phyloP scores from a whole-genome alignment of 2,329 filamentous ascomycete genomes.

The Knoxdaviesia proteae region DNA sequence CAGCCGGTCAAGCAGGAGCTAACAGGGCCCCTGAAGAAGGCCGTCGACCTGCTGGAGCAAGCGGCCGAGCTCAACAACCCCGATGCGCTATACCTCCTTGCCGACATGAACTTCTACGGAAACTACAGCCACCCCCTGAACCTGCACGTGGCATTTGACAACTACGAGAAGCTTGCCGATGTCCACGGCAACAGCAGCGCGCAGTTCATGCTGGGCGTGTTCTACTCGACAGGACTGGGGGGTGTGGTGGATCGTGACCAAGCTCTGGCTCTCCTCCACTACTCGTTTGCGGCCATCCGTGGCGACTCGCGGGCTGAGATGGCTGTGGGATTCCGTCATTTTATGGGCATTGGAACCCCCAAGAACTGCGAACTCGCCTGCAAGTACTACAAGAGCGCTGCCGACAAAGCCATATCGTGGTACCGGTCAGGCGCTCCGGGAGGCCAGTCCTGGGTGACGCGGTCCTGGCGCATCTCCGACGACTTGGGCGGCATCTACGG shows the following conservation, averaged over 20 bases:
- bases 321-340: constrained; percentile 74
- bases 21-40: constrained; percentile 23
- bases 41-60: constrained; percentile 29
- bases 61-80: constrained; percentile 38
- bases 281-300: constrained; percentile 74
- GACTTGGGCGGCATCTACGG: constrained; percentile 85
- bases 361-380: constrained; percentile 71
- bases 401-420: constrained; percentile 79
- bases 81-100: constrained; percentile 75
- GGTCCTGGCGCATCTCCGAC: constrained; percentile 74
- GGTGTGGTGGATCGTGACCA: constrained; percentile 66
- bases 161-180: constrained; percentile 61
- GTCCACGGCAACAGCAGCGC: constrained; percentile 74
- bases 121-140: constrained; percentile 78
- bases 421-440: constrained; percentile 80
- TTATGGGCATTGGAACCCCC: constrained; percentile 65
- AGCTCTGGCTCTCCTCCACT: constrained; percentile 78
- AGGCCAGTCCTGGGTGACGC: constrained; percentile 54
- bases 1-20: too few species aligned
- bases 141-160: constrained; percentile 56
- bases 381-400: constrained; percentile 79
- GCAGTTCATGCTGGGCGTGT: constrained; percentile 86
- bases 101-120: constrained; percentile 91
- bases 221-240: constrained; percentile 85
- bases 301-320: constrained; percentile 78